Base-by-base conservation (phyloP, 2,329 filamentous ascomycete genomes). In the Pseudocercospora fuligena region DNA sequence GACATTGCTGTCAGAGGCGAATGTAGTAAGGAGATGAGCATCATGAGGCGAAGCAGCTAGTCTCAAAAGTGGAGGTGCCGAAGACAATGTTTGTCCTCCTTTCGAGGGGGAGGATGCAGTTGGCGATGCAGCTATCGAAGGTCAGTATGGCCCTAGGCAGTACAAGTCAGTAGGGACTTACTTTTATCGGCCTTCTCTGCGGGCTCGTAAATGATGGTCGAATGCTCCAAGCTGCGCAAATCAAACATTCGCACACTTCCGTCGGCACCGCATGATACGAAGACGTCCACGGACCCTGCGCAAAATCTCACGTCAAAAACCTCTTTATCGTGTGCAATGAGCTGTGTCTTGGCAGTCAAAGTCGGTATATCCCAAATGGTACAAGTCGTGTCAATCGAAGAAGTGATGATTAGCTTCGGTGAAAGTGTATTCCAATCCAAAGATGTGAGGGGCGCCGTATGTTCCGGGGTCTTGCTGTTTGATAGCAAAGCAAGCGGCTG, bases 351-450 rank as follows among this genome's bases (percentile, higher is more conserved):
- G 61, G 95, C 95, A 0, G 95, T 99, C 69, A 99, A 84, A 0
- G 95, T 97, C 3, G 95, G 95, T 64, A 99, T 99, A 78, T 99
- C 95, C 95, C 95, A 99, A 72, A 99, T 99, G 4, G 95, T 99
- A 81, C 95, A 99, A 5, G 95, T 99, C 1, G 95, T 99, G 77
- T 99, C 95, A 76, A 99, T 99, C 78, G 94, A 98, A 3, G 94
- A 97, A 0, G 95, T 99, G 75, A 99, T 99, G 77, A 99, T 99
- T 62, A 99, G 84, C 78, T 94, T 97, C 0, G 95, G 95, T 25
- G 93, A 97, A 61, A 99, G 90, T 1, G 92, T 97, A 76, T 99
- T 99, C 95, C 95, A 99, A 78, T 99, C 95, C 56, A 99, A 85
- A 16, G 94, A 97, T 1, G 95, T 99, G 66, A 99, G 88, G 21